phyloP scores from a whole-genome alignment of 1,139 yeast species.

The Magnusiomyces magnusii region DNA sequence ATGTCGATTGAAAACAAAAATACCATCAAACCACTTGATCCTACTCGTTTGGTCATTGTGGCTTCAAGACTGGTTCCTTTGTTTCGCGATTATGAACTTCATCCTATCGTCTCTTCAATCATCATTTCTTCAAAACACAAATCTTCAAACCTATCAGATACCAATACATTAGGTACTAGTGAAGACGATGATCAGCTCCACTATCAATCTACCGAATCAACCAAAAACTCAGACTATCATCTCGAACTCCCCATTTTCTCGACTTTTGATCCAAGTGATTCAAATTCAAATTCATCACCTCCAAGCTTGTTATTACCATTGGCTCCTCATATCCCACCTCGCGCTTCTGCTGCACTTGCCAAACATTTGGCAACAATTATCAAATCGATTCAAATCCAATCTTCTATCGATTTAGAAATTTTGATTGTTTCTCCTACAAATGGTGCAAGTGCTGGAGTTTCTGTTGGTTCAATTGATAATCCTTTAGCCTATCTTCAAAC shows the following conservation, averaged over 20 bases:
- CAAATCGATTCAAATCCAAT: background rate
- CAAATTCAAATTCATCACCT: background rate
- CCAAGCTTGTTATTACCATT: conserved; percentile 3
- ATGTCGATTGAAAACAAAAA: no score
- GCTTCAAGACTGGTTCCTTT: conserved; percentile 17
- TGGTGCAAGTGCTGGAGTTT: conserved; percentile 3
- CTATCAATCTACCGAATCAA: no score
- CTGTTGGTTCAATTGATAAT: conserved; percentile 9
- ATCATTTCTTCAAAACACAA: background rate
- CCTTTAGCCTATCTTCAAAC: conserved; percentile 1
- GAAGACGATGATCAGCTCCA: conserved; percentile 6
- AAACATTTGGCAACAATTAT: background rate
- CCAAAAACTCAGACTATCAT: no score
- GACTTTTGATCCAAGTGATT: no score
- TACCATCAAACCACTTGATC: no score
- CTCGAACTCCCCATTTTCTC: background rate
- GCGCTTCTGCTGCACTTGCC: conserved; percentile 4
- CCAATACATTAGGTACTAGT: background rate
- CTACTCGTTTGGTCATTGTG: conserved; percentile 17
- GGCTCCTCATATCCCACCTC: conserved; percentile 7
- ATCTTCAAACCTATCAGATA: background rate
- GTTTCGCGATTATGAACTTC: conserved; percentile 9
- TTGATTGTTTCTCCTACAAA: background rate
- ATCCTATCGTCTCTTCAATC: conserved; percentile 2
- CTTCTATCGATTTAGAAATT: background rate